Evolutionary conservation across 176 grass and related monocot species (phyloP), one percentile per base, ranked within the genome.

Genomic region (Musa beccarii): DNA sequence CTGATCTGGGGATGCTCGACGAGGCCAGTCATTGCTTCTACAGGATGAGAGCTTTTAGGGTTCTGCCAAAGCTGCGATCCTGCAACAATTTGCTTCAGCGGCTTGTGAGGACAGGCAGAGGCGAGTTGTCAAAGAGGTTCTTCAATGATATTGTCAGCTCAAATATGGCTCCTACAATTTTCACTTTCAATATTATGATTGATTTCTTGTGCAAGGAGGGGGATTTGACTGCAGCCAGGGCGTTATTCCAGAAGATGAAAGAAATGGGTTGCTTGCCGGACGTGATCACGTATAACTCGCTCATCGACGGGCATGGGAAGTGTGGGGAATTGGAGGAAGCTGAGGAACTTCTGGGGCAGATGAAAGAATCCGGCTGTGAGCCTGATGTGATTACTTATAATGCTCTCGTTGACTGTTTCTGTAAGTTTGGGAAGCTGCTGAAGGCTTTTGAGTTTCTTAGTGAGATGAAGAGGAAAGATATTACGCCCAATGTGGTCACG

Each of bases 161-260:
- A 59, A 73, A 77, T 57, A 83, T 80, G 77, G n/a, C 72, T 43
- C 88, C 82, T 49, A 89, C 87, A 54, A 83, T 99, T 53, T 99
- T 93, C 79, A 94, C 95, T 11, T 99, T 91, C 78, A 94, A 93
- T 75, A 98, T 98, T 53, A 34, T 98, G 80, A 98, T 98, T 10
- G 84, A 89, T 63, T 98, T 91, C 78, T 86, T 87, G 76, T 98
- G 95, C 86, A 98, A 93, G 82, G 84, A 91, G 10, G 95, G 86
- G 50, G 90, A 98, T 54, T 67, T 98, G 12, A 54, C 13, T 0
- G 81, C 71, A 57, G 84, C 90, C 11, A 91, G 73, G 59, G 61
- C 75, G 2, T 26, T 98, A 16, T 86, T 91, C 20, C 26, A 9
- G 26, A 82, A 82, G 81, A 98, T 98, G 95, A 93, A 93, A 83